These are phyloP conservation scores for Phialocephala subalpina DNA, from an alignment of 2,329 filamentous ascomycete genomes.

Conservation along the genomic window DNA sequence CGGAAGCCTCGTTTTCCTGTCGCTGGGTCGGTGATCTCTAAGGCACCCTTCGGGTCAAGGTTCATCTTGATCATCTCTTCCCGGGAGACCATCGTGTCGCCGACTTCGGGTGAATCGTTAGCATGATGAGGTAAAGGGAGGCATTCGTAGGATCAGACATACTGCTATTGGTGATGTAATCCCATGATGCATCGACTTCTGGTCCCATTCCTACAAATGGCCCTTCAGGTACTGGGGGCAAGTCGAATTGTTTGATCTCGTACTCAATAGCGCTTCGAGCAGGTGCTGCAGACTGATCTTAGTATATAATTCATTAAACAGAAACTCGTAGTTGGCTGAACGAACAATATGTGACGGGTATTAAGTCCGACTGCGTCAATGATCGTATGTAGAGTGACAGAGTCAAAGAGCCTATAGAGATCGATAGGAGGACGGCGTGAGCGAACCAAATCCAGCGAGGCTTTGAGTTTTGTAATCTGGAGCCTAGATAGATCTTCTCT, in stretches of 20 bases:
- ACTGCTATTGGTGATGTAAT: constrained; percentile 20
- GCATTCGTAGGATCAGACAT: not conserved
- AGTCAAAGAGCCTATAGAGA: constrained; percentile 3
- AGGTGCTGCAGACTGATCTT: constrained; percentile 10
- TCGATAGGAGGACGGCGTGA: constrained; percentile 11
- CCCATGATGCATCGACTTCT: constrained; percentile 20
- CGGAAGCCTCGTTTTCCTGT: constrained; percentile 18
- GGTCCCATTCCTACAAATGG: constrained; percentile 20
- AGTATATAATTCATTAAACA: not conserved
- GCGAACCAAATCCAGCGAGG: constrained; percentile 15
- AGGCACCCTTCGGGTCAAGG: constrained; percentile 17
- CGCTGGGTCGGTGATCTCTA: constrained; percentile 18
- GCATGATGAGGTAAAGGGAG: not conserved
- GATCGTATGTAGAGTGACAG: constrained; percentile 9
- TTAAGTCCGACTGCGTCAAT: not conserved
- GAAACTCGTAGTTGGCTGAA: not conserved
- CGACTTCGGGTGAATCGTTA: constrained; percentile 11
- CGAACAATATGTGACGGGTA: constrained; percentile 12
- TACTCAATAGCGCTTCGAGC: constrained; percentile 13
- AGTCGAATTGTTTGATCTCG: constrained; percentile 16
- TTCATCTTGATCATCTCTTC: constrained; percentile 23
- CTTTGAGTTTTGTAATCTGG: too few species aligned
- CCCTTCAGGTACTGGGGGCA: constrained; percentile 8
- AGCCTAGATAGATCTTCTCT: not conserved
- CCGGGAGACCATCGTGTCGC: constrained; percentile 16